Evolutionary conservation across 2,329 filamentous ascomycete genomes (phyloP), one percentile per base, ranked within the genome.

Genomic region (Fusarium proliferatum): DNA sequence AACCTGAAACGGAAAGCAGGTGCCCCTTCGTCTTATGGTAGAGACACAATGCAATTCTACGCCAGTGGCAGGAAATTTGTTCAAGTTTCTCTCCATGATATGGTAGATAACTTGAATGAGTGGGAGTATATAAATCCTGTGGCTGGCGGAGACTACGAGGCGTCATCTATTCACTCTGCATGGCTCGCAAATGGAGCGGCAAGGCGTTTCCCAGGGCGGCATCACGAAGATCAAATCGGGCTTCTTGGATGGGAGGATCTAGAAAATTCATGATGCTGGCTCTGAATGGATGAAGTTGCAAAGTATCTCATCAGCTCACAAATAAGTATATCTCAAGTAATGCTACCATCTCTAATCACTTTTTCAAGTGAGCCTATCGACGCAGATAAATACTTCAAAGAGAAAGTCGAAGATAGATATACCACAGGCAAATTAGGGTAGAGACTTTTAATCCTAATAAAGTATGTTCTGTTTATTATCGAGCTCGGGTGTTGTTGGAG

Each of bases 251-350:
- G 46, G 21, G 46, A 49, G 3, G 28, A 33, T 5, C 46, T 49
- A 6, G 21, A 49, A n/a, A 30, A 8, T 2, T 33, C 46, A 49
- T 49, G 10, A 49, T 49, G 9, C 21, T 16, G 17, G 11, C 8
- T 26, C 12, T 12, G 23, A 6, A 10, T 49, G 11, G 19, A 6
- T 3, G 9, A 10, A 11, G 19, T 11, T 21, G 19, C 45, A 48
- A 11, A 11, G 6, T 5, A 2, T 3, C 4, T 16, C 13, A 5
- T 16, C 6, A 5, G 9, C 13, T 30, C 26, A 48, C 4, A 21
- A 48, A 30, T 17, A 3, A 26, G 6, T 17, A 17, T 17, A 26
- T 23, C 42, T 26, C 17, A 45, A 43, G 21, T 6, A 13, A 48
- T 19, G 9, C 17, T n/a, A 30, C 10, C 9, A 5, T n/a, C 9